Base-by-base conservation (phyloP, 495 filamentous ascomycete genomes). In the Podospora comata region DNA sequence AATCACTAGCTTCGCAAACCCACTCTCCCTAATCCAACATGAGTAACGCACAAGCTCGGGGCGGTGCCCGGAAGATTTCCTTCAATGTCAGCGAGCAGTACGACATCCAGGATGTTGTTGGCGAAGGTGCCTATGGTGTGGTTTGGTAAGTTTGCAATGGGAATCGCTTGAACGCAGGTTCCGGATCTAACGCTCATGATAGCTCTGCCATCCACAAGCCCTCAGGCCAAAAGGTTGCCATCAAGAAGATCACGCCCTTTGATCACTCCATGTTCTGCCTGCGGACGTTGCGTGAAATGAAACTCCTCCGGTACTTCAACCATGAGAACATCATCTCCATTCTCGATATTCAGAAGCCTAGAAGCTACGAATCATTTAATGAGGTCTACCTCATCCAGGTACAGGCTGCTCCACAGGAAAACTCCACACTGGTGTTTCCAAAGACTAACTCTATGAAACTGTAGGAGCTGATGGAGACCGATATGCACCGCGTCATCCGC, bases 251-350 rank as follows among this genome's bases (percentile, higher is more conserved):
- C 74, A 97, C 94, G 1, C 96, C 95, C 0, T 98, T 98, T 81
- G 95, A 99, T 72, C 94, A 98, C 77, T 97, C 93, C 74, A 98
- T 97, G 94, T 99, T 99, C 85, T 98, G 95, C 78, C 82, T 99
- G 72, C 86, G 96, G 74, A 99, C 96, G 6, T 83, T 99, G 71
- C 93, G 96, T 75, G 96, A 99, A 81, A 99, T 99, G 96, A 99
- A 99, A 86, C 85, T 99, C 65, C 84, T 99, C 71, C 88, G 96
- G 72, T 98, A 99, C 81, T 99, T 99, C 85, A 99, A 99, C 82
- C 96, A 99, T 76, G 96, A 99, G 81, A 99, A 99, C 80, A 98
- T 99, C 81, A 99, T 99, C 76, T 97, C 94, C 48, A 99, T 99
- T 73, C 85, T 99, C 62, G 96, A 99, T 79, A 98, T 99, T 72